Evolutionary conservation across 2,329 filamentous ascomycete species (phyloP).

Genomic region (Talaromyces piceae): DNA sequence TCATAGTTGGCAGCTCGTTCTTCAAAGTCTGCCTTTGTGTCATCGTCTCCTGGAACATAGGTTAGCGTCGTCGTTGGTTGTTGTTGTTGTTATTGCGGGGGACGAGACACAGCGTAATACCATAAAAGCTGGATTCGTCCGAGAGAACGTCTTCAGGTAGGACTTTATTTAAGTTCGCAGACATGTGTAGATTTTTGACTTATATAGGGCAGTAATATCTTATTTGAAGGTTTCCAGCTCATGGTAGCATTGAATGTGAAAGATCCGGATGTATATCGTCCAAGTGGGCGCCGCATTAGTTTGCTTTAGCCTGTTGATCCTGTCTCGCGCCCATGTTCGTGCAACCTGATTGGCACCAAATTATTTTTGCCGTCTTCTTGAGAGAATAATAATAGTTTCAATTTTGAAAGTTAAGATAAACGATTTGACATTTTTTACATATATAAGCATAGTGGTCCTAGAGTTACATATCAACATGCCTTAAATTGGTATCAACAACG

Average conservation of each 20-base stretch:
- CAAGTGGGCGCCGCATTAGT: neutral
- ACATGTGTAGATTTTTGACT: neutral
- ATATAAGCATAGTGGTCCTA: too few species aligned
- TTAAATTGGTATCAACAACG: neutral
- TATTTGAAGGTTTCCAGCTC: too few species aligned
- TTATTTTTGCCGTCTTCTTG: too few species aligned
- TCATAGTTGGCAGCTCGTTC: conserved; percentile 47
- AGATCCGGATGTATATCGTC: neutral
- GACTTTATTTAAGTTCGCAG: neutral
- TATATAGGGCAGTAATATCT: too few species aligned
- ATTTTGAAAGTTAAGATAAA: too few species aligned
- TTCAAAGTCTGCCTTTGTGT: conserved; percentile 43
- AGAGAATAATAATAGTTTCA: too few species aligned
- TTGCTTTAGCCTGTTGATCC: neutral
- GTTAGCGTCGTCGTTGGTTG: neutral
- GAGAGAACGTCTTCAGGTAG: conserved; percentile 26
- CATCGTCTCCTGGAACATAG: conserved; percentile 46
- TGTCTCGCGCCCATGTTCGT: too few species aligned
- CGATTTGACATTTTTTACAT: too few species aligned
- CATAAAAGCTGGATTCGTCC: conserved; percentile 41
- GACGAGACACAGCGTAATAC: conserved; percentile 15
- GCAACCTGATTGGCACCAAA: too few species aligned
- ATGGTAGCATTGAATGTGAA: too few species aligned
- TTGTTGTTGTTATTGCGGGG: neutral
- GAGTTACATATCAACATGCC: too few species aligned